These are phyloP conservation scores for Russula sp. DNA, from an alignment of 768 basidiomycete genomes.

Conservation along the genomic window DNA sequence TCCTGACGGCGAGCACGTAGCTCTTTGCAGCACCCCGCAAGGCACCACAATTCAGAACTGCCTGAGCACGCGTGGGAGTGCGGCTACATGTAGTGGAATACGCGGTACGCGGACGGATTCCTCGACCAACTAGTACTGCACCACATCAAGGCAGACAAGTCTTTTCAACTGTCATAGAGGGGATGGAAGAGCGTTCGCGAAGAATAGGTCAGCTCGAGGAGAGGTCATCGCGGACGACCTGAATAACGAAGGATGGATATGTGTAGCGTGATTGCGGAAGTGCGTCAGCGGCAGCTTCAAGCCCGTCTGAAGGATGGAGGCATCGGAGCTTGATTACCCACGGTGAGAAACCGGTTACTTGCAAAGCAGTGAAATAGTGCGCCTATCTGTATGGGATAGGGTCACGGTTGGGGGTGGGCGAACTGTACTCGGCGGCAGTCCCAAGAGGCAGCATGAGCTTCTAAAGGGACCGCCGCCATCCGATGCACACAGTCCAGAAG, in stretches of 20 bases:
- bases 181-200: constrained; percentile 15
- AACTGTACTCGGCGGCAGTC: constrained; percentile 10
- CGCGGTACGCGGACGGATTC: constrained; percentile 6
- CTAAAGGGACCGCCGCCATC: constrained; percentile 6
- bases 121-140: constrained; percentile 1
- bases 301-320: constrained; percentile 5
- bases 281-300: constrained; percentile 23
- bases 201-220: constrained; percentile 20
- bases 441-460: constrained; percentile 2
- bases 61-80: constrained; percentile 13
- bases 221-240: constrained; percentile 17
- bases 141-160: neutral
- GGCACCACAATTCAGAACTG: constrained; percentile 17
- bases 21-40: constrained; percentile 28
- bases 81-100: constrained; percentile 11
- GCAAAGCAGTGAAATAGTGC: constrained; percentile 17
- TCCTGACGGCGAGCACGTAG: constrained; percentile 23
- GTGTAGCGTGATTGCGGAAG: constrained; percentile 11
- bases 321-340: constrained; percentile 14
- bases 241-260: constrained; percentile 8
- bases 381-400: constrained; percentile 26
- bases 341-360: constrained; percentile 18
- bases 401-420: constrained; percentile 26
- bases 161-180: constrained; percentile 2
- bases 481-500: constrained; percentile 21